Evolutionary conservation across 2,329 filamentous ascomycete species (phyloP), one percentile per base, ranked within the genome.

Genomic region (Escovopsis sp.): DNA sequence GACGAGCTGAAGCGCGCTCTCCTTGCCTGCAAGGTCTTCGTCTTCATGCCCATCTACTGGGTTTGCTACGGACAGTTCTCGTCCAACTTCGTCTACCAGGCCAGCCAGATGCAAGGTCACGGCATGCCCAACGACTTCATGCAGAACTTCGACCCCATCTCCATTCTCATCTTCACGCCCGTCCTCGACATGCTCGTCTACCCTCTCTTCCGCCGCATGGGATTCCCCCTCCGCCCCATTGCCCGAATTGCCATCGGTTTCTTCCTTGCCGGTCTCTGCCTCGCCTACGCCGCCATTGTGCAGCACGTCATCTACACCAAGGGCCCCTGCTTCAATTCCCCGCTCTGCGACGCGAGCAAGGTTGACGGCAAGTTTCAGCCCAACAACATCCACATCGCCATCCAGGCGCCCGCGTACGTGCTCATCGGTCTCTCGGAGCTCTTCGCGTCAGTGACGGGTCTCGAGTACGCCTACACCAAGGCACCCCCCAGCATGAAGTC

Each of bases 401-500:
- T 76, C 27, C 62, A 64, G 45, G 51, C 57, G 0, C 61, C 74
- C 11, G 73, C 68, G 21, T 69, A 72, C 15, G 51, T 76, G 33
- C 61, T 76, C 32, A 69, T 74, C 19, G 71, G 66, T 15, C 53
- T 72, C 12, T 62, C 69, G 0, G 72, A 78, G 50, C 74, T 77
- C 38, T 70, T 77, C 47, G 70, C 71, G 32, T 76, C 71, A 10
- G 73, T 83, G 41, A 79, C 77, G 1, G 72, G 72, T 41, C 66
- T 80, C 10, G 79, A 84, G 51, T 82, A 83, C 44, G 78, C 76
- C 14, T 83, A 76, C 56, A 80, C 76, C 48, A 81, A 83, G 55
- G 78, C 79, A 0, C 78, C 78, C 2, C 67, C 68, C 29, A 72
- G 65, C 50, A 80, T 83, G 76, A 71, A 76, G 51, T 72, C 69